These are phyloP conservation scores for Glycine soja DNA, from an alignment of 306 rosid genomes.

Conservation along the genomic window DNA sequence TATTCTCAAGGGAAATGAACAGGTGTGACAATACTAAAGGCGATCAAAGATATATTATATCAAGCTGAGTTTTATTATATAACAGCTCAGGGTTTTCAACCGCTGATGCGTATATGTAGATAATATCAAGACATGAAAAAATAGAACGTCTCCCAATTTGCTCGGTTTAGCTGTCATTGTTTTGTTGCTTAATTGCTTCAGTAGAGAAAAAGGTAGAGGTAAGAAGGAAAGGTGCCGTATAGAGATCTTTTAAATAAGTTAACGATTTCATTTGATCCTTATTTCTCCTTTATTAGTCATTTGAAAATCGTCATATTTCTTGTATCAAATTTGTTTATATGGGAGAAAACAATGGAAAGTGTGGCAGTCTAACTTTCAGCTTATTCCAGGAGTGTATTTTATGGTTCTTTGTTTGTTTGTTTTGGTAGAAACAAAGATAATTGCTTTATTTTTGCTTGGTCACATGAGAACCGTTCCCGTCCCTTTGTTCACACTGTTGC, in stretches of 20 bases:
- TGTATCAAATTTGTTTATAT: conserved; percentile 1
- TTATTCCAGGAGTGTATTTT: background rate
- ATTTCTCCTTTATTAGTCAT: background rate
- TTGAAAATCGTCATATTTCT: background rate
- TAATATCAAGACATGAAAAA: background rate
- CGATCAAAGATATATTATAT: conserved; percentile 44
- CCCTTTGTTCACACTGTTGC: background rate
- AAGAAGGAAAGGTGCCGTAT: background rate
- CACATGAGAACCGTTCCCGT: background rate
- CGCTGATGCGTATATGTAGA: conserved; percentile 24
- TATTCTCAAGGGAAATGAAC: conserved; percentile 79
- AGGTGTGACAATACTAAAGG: conserved; percentile 54
- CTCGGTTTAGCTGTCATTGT: conserved; percentile 1
- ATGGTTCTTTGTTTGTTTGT: background rate
- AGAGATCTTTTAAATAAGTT: conserved; percentile 16
- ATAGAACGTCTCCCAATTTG: conserved; percentile 1
- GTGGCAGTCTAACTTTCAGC: conserved; percentile 14
- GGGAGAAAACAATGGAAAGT: background rate
- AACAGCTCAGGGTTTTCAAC: conserved; percentile 3
- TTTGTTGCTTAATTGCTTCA: background rate
- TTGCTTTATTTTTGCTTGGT: conserved; percentile 23
- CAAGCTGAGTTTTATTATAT: conserved; percentile 37
- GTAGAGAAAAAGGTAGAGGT: background rate
- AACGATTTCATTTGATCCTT: conserved; percentile 1
- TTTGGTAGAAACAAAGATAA: background rate